These are phyloP conservation scores for Pyrus communis DNA, from an alignment of 306 rosid species.

Conservation along the genomic window DNA sequence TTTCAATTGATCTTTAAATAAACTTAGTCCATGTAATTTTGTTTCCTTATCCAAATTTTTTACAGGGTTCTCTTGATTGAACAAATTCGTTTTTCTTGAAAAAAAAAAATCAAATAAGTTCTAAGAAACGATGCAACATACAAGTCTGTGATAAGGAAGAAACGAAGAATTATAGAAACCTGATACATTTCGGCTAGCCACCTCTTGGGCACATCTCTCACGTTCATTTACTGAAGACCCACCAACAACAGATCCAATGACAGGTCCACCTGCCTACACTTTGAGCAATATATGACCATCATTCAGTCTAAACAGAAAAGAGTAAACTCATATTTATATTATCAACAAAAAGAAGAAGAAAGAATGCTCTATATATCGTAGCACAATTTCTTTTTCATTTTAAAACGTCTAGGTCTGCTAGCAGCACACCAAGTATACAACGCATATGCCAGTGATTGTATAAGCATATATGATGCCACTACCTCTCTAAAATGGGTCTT, in stretches of 20 bases:
- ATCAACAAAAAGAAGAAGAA: too few relatives aligned
- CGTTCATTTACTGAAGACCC: conserved; percentile 72
- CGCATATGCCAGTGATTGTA: background rate
- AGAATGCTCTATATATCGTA: too few relatives aligned
- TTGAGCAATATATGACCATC: conserved; percentile 14
- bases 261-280: conserved; percentile 59
- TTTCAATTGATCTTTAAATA: background rate
- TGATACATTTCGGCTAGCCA: conserved; percentile 63
- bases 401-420: too few relatives aligned
- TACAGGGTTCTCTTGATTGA: background rate
- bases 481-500: background rate
- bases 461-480: background rate
- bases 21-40: background rate
- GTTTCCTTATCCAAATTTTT: background rate
- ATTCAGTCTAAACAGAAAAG: background rate
- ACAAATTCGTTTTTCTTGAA: background rate
- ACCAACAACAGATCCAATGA: conserved; percentile 92
- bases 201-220: conserved; percentile 75
- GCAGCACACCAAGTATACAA: too few relatives aligned
- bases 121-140: background rate
- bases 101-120: background rate
- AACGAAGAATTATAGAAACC: conserved; percentile 32
- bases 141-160: background rate
- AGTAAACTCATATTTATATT: background rate
- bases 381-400: too few relatives aligned